Evolutionary conservation across 176 grass and related monocot species (phyloP).

Genomic region (Lolium perenne): DNA sequence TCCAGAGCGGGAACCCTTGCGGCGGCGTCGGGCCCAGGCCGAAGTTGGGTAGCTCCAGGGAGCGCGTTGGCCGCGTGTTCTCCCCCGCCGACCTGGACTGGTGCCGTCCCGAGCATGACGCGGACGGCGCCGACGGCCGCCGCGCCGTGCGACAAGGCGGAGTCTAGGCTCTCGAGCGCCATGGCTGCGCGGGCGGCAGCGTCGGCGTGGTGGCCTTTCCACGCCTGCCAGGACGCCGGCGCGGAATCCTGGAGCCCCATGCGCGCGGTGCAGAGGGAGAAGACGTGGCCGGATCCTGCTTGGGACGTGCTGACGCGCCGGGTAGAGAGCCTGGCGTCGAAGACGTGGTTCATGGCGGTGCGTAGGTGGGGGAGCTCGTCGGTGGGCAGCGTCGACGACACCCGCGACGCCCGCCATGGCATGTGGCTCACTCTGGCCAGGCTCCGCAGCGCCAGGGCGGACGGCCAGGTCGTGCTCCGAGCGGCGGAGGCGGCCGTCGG

Average conservation of each 20-base stretch:
- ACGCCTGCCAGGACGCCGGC: not conserved
- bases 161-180: too few species aligned
- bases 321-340: not conserved
- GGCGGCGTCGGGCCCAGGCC: too few species aligned
- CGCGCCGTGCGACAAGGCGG: too few species aligned
- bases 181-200: too few species aligned
- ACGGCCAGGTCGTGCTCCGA: not conserved
- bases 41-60: too few species aligned
- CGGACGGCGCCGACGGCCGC: too few species aligned
- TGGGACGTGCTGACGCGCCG: not conserved
- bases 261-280: not conserved
- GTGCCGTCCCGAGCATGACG: too few species aligned
- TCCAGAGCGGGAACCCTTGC: too few species aligned
- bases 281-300: not conserved
- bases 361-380: not conserved
- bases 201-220: not conserved
- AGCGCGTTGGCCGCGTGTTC: too few species aligned
- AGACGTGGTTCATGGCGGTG: not conserved
- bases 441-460: not conserved
- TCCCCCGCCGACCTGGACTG: too few species aligned
- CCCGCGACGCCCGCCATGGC: not conserved
- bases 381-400: not conserved
- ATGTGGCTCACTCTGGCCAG: not conserved
- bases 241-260: not conserved
- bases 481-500: not conserved